Evolutionary conservation across 805 yeast genomes (phyloP), one percentile per base, ranked within the genome.

Genomic region (Debaryomyces maramus): DNA sequence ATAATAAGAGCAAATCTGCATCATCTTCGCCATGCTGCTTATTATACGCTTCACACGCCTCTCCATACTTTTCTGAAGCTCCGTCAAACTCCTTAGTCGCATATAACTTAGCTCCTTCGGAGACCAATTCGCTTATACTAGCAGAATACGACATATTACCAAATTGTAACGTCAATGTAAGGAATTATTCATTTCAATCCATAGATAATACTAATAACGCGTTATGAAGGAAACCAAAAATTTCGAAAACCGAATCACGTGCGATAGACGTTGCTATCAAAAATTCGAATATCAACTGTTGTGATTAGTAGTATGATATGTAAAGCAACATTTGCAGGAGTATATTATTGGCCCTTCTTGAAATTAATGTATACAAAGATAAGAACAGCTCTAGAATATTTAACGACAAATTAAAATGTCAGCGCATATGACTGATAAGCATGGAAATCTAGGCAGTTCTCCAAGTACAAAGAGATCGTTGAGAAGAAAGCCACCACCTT

Each of bases 11-110:
- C 48, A 88, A 70, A 45, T 86, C 86, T 4, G 93, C 84, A 47
- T 88, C 95, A 32, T 77, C 75, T n/a, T 77, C 80, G 10, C 73
- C 69, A 16, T 72, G 64, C 28, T 70, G 70, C 9, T 64, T 63
- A 36, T 79, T 73, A 48, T 64, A 72, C 31, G 59, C 45, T 42
- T 77, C 83, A 56, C 95, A 88, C 1, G 93, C 89, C 40, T 80
- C 79, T 0, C 87, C 89, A 47, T 83, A 86, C 39, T 69, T 65
- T 43, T 80, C 85, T 1, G 79, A 80, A 0, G 96, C 88, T n/a
- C 60, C 55, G 22, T 82, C 90, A 55, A 68, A 87, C 32, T 82
- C 72, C 53, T 80, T 83, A 11, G 73, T 66, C 0, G 89, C 86
- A 55, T 78, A 83, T 2, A 75, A 68, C 51, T 77, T 74, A 4